phyloP scores from a whole-genome alignment of 495 filamentous ascomycete genomes.

The Copromyces sp. region DNA sequence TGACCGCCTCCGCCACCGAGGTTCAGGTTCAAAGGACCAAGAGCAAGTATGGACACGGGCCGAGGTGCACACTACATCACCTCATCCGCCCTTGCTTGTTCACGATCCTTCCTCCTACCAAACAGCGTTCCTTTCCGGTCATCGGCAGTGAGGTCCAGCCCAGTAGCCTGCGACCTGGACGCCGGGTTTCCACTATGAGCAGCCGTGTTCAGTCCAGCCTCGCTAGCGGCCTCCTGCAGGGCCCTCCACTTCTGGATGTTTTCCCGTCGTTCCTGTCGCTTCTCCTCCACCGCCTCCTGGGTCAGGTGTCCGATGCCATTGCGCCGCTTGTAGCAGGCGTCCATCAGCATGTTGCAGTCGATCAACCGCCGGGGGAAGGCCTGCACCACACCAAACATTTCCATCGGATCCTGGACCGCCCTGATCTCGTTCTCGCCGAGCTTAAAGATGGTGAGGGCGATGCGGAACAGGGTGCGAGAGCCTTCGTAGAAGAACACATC shows the following conservation, averaged over 20 bases:
- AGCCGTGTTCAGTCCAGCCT: neutral
- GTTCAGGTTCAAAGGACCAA: neutral
- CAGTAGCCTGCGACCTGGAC: constrained; percentile 10
- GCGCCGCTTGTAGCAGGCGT: constrained; percentile 66
- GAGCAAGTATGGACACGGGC: constrained; percentile 14
- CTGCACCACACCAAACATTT: constrained; percentile 92
- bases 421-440: constrained; percentile 75
- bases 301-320: constrained; percentile 75
- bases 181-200: neutral
- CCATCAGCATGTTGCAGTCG: constrained; percentile 71
- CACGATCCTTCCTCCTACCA: constrained; percentile 21
- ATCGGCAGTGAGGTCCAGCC: constrained; percentile 19
- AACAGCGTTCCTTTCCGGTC: constrained; percentile 33
- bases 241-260: constrained; percentile 31
- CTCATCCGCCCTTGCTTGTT: constrained; percentile 21
- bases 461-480: constrained; percentile 86
- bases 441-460: constrained; percentile 88
- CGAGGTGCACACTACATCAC: constrained; percentile 21
- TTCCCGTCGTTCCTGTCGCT: constrained; percentile 47
- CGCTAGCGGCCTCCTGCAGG: constrained; percentile 27
- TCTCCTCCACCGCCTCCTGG: constrained; percentile 54
- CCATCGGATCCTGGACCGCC: constrained; percentile 77
- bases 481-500: constrained; percentile 95
- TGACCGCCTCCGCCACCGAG: neutral
- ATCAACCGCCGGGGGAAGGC: constrained; percentile 71